phyloP scores from a whole-genome alignment of 106 monocot genomes.

The Agapanthus africanus region DNA sequence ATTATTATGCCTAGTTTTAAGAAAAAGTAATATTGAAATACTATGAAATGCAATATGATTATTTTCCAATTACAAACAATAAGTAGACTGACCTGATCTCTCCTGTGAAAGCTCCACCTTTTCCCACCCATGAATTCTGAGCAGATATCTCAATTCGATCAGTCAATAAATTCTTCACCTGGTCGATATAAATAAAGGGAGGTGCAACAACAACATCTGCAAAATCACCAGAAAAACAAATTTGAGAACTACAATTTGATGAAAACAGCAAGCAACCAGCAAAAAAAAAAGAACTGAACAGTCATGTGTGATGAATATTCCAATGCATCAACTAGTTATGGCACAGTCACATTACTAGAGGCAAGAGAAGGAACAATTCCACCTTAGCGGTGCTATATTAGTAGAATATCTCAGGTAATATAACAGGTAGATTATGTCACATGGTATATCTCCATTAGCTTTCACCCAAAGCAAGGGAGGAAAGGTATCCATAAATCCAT shows the following conservation, averaged over 20 bases:
- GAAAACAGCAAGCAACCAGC: slow-evolving; percentile 1
- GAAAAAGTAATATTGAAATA: too few relatives aligned
- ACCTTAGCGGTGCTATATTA: background rate
- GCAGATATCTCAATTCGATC: slow-evolving; percentile 91
- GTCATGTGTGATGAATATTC: background rate
- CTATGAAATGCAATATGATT: background rate
- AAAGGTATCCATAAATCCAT: background rate
- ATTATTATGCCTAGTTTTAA: background rate
- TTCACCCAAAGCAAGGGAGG: background rate
- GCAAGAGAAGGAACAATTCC: background rate
- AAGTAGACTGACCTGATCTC: slow-evolving; percentile 80
- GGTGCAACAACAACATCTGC: slow-evolving; percentile 98
- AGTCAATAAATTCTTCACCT: slow-evolving; percentile 78
- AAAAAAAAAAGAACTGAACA: background rate
- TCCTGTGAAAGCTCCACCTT: slow-evolving; percentile 97
- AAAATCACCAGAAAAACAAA: slow-evolving; percentile 10
- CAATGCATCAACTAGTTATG: background rate
- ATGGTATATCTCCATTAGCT: background rate
- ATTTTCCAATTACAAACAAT: background rate
- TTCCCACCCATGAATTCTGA: slow-evolving; percentile 95
- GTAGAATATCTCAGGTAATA: background rate
- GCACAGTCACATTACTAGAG: background rate
- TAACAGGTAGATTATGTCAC: background rate
- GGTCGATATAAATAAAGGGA: slow-evolving; percentile 83
- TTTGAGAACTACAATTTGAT: background rate